Conservation (phyloP, 768 basidiomycete species). For the Mycena rebaudengoi region DNA sequence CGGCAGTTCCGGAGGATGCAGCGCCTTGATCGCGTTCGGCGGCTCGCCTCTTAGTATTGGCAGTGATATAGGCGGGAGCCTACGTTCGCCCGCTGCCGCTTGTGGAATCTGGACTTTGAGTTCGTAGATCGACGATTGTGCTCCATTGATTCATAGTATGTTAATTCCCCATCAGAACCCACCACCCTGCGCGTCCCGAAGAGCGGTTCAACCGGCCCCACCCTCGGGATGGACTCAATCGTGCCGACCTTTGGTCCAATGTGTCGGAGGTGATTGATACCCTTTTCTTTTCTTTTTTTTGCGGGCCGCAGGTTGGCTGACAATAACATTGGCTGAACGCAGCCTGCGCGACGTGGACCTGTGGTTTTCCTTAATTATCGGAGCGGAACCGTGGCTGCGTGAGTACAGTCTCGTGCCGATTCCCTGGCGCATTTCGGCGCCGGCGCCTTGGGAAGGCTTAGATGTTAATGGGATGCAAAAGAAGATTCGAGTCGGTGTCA, state of each 20-base stretch:
- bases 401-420: conserved; percentile 47
- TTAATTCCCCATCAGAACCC: conserved; percentile 12
- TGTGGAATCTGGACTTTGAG: conserved; percentile 25
- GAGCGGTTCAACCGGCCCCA: conserved; percentile 45
- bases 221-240: conserved; percentile 58
- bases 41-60: conserved; percentile 56
- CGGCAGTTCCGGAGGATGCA: conserved; percentile 62
- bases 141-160: neutral
- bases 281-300: conserved; percentile 19
- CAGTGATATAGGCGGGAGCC: conserved; percentile 44
- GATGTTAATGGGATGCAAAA: conserved; percentile 39
- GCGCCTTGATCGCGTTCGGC: conserved; percentile 53
- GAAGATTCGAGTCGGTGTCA: conserved; percentile 39
- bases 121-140: neutral
- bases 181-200: conserved; percentile 57
- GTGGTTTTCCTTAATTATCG: conserved; percentile 41
- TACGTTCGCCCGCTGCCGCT: conserved; percentile 38
- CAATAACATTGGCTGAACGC: neutral
- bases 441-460: conserved; percentile 27
- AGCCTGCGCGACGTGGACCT: conserved; percentile 43
- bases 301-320: neutral
- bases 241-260: conserved; percentile 65
- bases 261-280: conserved; percentile 48
- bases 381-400: conserved; percentile 48
- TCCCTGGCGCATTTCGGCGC: conserved; percentile 22